These are phyloP conservation scores for Wallemia ichthyophaga DNA, from an alignment of 1,284 basidiomycete genomes.

Conservation along the genomic window DNA sequence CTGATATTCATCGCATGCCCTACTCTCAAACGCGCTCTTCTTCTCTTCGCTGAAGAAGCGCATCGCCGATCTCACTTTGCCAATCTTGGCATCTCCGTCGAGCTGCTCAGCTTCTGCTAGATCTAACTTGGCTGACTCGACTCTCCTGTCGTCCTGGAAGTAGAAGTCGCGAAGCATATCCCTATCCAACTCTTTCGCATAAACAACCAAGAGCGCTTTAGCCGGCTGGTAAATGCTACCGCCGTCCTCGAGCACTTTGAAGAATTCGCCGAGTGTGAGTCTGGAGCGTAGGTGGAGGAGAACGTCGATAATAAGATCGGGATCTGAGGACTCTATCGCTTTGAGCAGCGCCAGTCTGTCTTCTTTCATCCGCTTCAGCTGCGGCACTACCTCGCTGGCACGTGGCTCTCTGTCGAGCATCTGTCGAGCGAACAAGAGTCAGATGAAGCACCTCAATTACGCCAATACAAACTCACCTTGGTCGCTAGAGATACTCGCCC, in stretches of 20 bases:
- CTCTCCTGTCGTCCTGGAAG: constrained; percentile 83
- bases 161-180: constrained; percentile 87
- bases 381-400: constrained; percentile 73
- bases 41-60: constrained; percentile 88
- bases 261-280: constrained; percentile 68
- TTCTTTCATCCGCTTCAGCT: constrained; percentile 78
- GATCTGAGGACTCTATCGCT: constrained; percentile 79
- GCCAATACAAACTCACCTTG: constrained; percentile 28
- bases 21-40: constrained; percentile 62
- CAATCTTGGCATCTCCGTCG: constrained; percentile 31
- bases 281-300: constrained; percentile 16
- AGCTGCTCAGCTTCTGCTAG: constrained; percentile 65
- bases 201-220: constrained; percentile 47
- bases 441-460: neutral
- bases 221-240: constrained; percentile 41
- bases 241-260: constrained; percentile 71
- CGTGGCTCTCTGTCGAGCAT: constrained; percentile 70
- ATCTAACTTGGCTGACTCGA: constrained; percentile 60
- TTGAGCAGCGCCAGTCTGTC: constrained; percentile 62
- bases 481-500: constrained; percentile 63
- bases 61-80: constrained; percentile 36
- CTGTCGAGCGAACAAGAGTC: constrained; percentile 17
- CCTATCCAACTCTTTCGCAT: constrained; percentile 60
- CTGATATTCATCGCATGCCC: constrained; percentile 52
- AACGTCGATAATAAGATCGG: constrained; percentile 34